Evolutionary conservation across 2,329 filamentous ascomycete species (phyloP).

Genomic region (Sarocladium oryzae): DNA sequence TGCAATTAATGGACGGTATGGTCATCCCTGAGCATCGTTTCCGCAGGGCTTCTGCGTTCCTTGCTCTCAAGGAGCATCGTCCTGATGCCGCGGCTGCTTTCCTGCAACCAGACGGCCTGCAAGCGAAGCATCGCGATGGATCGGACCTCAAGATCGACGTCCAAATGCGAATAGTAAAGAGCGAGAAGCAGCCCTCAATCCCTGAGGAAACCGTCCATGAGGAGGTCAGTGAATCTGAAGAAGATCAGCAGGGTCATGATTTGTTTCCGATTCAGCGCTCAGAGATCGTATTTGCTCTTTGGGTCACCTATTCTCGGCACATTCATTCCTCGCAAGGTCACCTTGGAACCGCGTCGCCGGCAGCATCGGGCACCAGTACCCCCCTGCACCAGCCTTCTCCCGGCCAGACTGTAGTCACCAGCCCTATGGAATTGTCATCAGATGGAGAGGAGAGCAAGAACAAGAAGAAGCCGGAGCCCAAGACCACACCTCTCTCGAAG

Average conservation of each 20-base stretch:
- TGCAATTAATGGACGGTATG: conserved; percentile 83
- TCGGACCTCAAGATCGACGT: conserved; percentile 90
- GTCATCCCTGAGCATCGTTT: conserved; percentile 96
- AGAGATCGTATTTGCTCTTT: conserved; percentile 88
- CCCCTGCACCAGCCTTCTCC: conserved; percentile 75
- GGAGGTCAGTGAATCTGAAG: conserved; percentile 45
- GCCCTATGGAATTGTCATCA: conserved; percentile 49
- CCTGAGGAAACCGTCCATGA: conserved; percentile 55
- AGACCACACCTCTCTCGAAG: conserved; percentile 43
- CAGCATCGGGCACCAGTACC: conserved; percentile 58
- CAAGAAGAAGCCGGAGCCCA: conserved; percentile 32
- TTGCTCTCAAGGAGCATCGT: conserved; percentile 76
- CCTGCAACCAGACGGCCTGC: conserved; percentile 74
- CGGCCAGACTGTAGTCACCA: conserved; percentile 56
- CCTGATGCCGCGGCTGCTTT: conserved; percentile 75
- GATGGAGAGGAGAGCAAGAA: conserved; percentile 37
- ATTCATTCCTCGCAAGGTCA: conserved; percentile 64
- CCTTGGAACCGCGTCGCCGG: conserved; percentile 37
- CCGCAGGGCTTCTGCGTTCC: conserved; percentile 75
- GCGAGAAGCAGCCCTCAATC: conserved; percentile 60
- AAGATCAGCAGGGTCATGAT: conserved; percentile 17
- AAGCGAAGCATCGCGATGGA: conserved; percentile 83
- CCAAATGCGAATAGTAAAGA: conserved; percentile 93
- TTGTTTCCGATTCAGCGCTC: conserved; percentile 33
- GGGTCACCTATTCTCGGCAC: conserved; percentile 94